A percentile compares a stretch with the other conserved stretches of the same genome.
These are phyloP conservation scores for Neofusicoccum sp. DNA, from an alignment of 2,329 filamentous ascomycete genomes.

Conservation along the genomic window DNA sequence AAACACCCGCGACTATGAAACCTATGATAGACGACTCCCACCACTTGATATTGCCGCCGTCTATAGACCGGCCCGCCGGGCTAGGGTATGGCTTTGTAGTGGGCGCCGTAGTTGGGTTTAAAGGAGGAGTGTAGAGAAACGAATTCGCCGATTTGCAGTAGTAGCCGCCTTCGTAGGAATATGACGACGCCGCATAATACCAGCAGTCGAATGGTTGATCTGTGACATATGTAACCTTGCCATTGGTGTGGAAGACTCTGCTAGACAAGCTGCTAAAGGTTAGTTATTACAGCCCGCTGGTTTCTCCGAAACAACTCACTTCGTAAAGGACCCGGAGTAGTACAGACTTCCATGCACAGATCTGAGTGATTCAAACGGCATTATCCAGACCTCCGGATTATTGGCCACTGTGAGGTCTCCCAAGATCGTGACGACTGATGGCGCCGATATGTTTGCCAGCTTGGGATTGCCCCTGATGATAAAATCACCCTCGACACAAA, in stretches of 20 bases:
- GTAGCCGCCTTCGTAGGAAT: neutral
- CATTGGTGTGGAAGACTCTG: neutral
- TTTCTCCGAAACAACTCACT: neutral
- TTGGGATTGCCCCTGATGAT: neutral
- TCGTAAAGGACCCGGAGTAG: neutral
- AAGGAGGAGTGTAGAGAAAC: neutral
- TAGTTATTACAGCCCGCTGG: neutral
- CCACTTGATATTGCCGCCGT: neutral
- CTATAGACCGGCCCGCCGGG: neutral
- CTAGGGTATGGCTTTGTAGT: neutral
- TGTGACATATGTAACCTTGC: neutral
- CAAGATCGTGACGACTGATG: neutral
- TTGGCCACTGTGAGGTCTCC: neutral
- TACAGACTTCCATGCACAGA: neutral
- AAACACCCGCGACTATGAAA: neutral
- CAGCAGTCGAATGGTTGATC: neutral
- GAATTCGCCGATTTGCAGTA: neutral
- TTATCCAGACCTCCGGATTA: neutral
- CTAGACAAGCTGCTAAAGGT: neutral
- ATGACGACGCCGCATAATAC: neutral
- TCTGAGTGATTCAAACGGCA: neutral
- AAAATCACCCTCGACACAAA: neutral
- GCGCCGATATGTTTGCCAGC: neutral
- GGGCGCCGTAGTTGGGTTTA: neutral
- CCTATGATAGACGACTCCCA: neutral